These are phyloP conservation scores for Takashimella tepidaria DNA, from an alignment of 1,284 basidiomycete species.

Conservation along the genomic window DNA sequence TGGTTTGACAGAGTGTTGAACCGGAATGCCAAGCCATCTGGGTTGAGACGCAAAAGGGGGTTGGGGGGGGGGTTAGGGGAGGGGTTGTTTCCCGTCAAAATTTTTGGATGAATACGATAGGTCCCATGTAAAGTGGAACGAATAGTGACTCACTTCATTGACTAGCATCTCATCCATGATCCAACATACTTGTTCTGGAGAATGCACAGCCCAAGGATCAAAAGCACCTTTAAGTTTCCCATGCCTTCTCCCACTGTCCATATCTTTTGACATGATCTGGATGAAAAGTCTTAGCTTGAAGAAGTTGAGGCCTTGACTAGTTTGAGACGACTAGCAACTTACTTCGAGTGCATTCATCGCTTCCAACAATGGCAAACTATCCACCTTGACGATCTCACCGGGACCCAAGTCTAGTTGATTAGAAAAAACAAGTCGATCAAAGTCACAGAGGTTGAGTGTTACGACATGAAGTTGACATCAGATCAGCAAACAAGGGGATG, in stretches of 20 bases:
- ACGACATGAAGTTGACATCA: no score
- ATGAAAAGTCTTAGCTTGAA: not conserved
- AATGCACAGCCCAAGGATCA: constrained; percentile 59
- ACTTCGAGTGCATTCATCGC: constrained; percentile 87
- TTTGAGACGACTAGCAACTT: constrained; percentile 1
- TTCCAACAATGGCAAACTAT: constrained; percentile 68
- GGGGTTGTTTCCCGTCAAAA: no score
- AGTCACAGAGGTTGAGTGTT: no score
- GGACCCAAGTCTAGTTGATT: constrained; percentile 57
- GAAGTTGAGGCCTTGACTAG: not conserved
- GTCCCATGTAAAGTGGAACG: no score
- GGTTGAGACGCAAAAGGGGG: constrained; percentile 26
- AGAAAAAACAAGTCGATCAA: no score
- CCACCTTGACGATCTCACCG: constrained; percentile 62
- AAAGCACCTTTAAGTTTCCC: constrained; percentile 52
- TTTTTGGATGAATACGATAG: no score
- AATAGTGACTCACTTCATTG: constrained; percentile 60
- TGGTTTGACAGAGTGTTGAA: constrained; percentile 74
- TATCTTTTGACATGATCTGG: constrained; percentile 67
- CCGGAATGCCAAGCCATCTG: constrained; percentile 86
- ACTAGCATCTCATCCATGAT: constrained; percentile 73
- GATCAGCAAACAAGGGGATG: no score
- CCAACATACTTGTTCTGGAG: constrained; percentile 76
- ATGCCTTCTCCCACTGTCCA: constrained; percentile 64
- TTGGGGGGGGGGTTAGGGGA: constrained; percentile 13